Evolutionary conservation across 805 yeast species (phyloP).

Genomic region (Candida ficus): DNA sequence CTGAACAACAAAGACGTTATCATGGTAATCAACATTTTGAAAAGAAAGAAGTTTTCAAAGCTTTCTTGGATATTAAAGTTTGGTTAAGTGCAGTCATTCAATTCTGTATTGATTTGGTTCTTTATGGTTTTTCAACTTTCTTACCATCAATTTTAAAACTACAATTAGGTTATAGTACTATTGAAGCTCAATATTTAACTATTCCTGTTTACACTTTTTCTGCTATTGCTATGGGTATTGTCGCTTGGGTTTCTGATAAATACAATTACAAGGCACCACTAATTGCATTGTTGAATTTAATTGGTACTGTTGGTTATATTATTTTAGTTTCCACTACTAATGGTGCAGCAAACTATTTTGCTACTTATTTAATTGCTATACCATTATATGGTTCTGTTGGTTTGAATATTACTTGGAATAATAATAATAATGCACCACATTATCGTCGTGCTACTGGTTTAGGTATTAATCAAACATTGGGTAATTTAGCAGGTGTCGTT

Average conservation of each 20-base stretch:
- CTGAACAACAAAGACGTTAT: conserved; percentile 19
- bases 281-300: conserved; percentile 22
- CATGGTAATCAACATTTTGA: conserved; percentile 26
- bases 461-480: conserved; percentile 38
- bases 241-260: conserved; percentile 28
- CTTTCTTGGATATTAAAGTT: conserved; percentile 31
- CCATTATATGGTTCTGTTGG: conserved; percentile 35
- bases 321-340: conserved; percentile 27
- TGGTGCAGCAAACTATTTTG: conserved; percentile 32
- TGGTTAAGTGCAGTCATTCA: conserved; percentile 30
- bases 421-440: conserved; percentile 36
- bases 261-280: conserved; percentile 29
- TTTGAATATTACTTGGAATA: conserved; percentile 38
- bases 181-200: conserved; percentile 35
- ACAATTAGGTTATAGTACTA: conserved; percentile 19
- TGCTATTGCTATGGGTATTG: conserved; percentile 24
- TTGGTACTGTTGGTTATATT: conserved; percentile 30
- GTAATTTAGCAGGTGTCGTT: conserved; percentile 41
- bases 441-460: conserved; percentile 39
- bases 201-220: conserved; percentile 35
- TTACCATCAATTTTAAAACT: conserved; percentile 34
- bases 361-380: conserved; percentile 31
- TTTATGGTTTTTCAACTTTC: conserved; percentile 38
- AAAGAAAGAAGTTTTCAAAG: conserved; percentile 28
- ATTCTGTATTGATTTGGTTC: conserved; percentile 33